These are phyloP conservation scores for Cyclotella baltica DNA, from an alignment of 108 stramenopile genomes.

Conservation along the genomic window DNA sequence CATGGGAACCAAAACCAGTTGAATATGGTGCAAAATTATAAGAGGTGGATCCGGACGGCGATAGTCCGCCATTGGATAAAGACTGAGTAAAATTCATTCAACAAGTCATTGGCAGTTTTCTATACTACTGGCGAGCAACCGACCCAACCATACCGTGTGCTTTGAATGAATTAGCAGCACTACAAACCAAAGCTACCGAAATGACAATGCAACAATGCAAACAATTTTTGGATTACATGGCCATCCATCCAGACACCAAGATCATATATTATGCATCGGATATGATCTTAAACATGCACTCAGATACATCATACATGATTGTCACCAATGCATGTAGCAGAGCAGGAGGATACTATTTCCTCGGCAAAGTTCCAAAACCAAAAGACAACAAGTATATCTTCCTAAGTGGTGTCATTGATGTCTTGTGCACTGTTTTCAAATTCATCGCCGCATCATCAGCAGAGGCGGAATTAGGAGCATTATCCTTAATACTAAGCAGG, in stretches of 20 bases:
- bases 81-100: background rate
- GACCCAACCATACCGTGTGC: no score
- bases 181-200: background rate
- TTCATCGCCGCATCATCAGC: background rate
- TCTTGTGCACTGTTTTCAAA: no score
- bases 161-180: background rate
- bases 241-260: background rate
- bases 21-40: constrained; percentile 21
- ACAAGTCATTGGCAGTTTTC: background rate
- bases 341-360: no score
- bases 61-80: background rate
- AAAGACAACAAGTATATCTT: no score
- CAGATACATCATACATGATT: background rate
- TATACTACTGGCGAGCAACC: background rate
- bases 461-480: no score
- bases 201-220: background rate
- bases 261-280: no score
- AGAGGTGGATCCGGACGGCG: background rate
- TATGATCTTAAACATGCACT: background rate
- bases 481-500: no score
- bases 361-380: no score
- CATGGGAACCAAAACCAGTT: no score
- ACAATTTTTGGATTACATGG: no score
- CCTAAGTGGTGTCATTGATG: no score
- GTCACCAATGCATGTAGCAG: background rate